These are phyloP conservation scores for Ilyonectria destructans DNA, from an alignment of 2,329 filamentous ascomycete species.

Conservation along the genomic window DNA sequence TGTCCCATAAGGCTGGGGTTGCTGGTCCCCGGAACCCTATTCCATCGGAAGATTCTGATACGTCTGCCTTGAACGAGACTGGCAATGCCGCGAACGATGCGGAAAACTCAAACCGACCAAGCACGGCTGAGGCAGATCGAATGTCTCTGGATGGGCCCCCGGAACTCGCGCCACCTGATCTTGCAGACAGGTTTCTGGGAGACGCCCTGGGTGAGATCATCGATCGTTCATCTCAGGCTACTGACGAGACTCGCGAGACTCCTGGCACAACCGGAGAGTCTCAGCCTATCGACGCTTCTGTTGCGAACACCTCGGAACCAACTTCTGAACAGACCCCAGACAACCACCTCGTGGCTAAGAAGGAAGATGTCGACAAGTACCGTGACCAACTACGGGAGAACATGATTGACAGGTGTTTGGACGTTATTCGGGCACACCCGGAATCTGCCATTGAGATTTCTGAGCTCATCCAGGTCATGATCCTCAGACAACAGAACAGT, in stretches of 20 bases:
- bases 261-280: constrained; percentile 44
- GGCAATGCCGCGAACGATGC: constrained; percentile 38
- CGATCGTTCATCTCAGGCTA: constrained; percentile 42
- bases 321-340: constrained; percentile 37
- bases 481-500: constrained; percentile 71
- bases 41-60: constrained; percentile 71
- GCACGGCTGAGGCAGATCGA: constrained; percentile 53
- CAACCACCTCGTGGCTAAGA: constrained; percentile 55
- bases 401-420: constrained; percentile 90
- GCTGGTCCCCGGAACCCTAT: constrained; percentile 78
- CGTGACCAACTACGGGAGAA: constrained; percentile 81
- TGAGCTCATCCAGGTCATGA: constrained; percentile 85
- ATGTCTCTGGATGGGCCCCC: constrained; percentile 58
- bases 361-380: constrained; percentile 86
- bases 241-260: constrained; percentile 41
- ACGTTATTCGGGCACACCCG: constrained; percentile 90
- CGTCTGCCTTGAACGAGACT: constrained; percentile 51
- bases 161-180: constrained; percentile 45
- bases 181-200: constrained; percentile 45
- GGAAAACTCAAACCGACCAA: constrained; percentile 46
- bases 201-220: constrained; percentile 52
- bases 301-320: constrained; percentile 31
- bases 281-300: constrained; percentile 26
- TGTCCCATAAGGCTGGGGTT: constrained; percentile 71
- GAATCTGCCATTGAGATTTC: constrained; percentile 92